Evolutionary conservation across 306 rosid species (phyloP).

Genomic region (Vigna unguiculata): DNA sequence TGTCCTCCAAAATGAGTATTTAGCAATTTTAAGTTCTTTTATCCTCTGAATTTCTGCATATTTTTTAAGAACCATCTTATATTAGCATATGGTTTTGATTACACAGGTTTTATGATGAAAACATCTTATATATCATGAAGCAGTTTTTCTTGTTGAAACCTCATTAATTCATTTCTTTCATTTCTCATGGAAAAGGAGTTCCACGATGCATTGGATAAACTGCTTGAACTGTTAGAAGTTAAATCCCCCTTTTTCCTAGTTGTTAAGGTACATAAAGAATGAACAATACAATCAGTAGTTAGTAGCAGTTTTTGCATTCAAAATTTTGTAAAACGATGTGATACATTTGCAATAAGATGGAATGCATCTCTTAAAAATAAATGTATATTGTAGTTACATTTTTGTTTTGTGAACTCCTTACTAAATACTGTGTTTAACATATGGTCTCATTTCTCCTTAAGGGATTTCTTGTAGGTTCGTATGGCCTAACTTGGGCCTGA

Average conservation of each 20-base stretch:
- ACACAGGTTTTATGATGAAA: slow-evolving; percentile 66
- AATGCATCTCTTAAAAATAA: slow-evolving; percentile 10
- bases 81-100: slow-evolving; percentile 89
- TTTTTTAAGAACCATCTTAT: too few species aligned
- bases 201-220: slow-evolving; percentile 82
- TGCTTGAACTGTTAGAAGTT: slow-evolving; percentile 66
- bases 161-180: slow-evolving; percentile 38
- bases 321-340: slow-evolving; percentile 4
- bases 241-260: slow-evolving; percentile 78
- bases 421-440: slow-evolving; percentile 46
- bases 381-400: slow-evolving; percentile 28
- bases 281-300: slow-evolving; percentile 22
- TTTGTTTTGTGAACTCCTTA: slow-evolving; percentile 13
- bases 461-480: slow-evolving; percentile 99
- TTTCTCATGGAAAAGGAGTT: slow-evolving; percentile 78
- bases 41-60: slow-evolving; percentile 16
- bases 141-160: slow-evolving; percentile 31
- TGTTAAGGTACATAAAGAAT: slow-evolving; percentile 76
- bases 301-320: slow-evolving; percentile 33
- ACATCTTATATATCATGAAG: slow-evolving; percentile 5
- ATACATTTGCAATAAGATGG: background rate
- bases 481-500: slow-evolving; percentile 93
- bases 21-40: slow-evolving; percentile 19
- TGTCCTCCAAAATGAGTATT: background rate
- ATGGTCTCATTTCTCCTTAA: slow-evolving; percentile 49